Base-by-base conservation (phyloP, 495 filamentous ascomycete genomes). In the Penicillium daleae region DNA sequence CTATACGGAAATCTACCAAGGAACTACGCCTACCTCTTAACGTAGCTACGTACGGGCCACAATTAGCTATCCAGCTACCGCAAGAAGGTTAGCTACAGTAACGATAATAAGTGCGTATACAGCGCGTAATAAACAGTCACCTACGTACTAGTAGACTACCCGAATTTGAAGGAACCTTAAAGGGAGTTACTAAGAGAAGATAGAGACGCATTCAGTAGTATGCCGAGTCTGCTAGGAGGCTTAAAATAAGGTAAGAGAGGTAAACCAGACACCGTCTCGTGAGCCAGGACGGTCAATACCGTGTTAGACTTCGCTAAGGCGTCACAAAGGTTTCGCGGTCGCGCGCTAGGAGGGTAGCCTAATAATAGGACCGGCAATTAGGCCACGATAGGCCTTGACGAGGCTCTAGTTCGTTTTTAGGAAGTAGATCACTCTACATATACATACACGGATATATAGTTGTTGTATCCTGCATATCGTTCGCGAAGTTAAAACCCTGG, bases 261-360 rank as follows among this genome's bases (percentile, higher is more conserved):
- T 65, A 71, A 65, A 57, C 54, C 51, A 63, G 61, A 65, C 58
- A 71, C n/a, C 51, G 61, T 61, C 63, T 73, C 62, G 31, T 29
- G 65, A 10, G 48, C 58, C 15, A 73, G 61, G 48, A 71, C 63
- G 37, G 64, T 73, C 22, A 31, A 65, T 27, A 66, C 69, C 31
- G 61, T 70, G 27, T 27, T 76, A 40, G 71, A 74, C 68, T 76
- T 74, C 42, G 66, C 66, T 4, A 62, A 76, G 64, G 68, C 64
- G 54, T 74, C 66, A 59, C 65, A 72, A 32, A 55, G 66, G 61
- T 72, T 74, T 67, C 59, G 62, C 21, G 73, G 70, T 62, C 65
- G 63, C 56, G 68, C 68, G 68, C 71, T 63, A 70, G 26, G 40
- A 65, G 68, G 68, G 66, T 61, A 67, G 71, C 71, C 58, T 64